A percentile compares a stretch with the other conserved stretches of the same genome.
Evolutionary conservation across 805 yeast species (phyloP).

Genomic region (Scheffersomyces lignosus): DNA sequence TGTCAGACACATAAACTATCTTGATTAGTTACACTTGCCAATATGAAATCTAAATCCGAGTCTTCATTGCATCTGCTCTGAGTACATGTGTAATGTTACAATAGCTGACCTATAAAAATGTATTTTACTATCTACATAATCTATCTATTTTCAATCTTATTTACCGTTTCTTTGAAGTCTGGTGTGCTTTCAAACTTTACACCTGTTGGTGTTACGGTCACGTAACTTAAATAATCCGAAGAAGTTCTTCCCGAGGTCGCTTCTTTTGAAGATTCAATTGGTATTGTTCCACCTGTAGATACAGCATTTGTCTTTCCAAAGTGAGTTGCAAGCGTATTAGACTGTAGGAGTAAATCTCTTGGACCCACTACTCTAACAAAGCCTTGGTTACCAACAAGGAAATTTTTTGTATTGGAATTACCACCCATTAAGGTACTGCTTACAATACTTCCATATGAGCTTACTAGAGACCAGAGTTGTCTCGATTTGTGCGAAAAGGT

Average conservation of each 20-base stretch:
- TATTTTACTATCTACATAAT: too few relatives aligned
- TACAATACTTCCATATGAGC: neutral
- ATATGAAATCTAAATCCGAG: too few relatives aligned
- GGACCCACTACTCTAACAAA: slow-evolving; percentile 59
- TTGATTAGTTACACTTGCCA: too few relatives aligned
- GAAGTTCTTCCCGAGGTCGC: slow-evolving; percentile 17
- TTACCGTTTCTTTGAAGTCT: slow-evolving; percentile 37
- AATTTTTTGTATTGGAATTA: slow-evolving; percentile 6
- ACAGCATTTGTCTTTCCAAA: neutral
- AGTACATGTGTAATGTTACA: too few relatives aligned
- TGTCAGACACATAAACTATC: too few relatives aligned
- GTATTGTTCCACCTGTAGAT: neutral
- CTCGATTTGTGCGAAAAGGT: neutral
- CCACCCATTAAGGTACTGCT: neutral
- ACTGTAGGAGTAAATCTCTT: slow-evolving; percentile 48
- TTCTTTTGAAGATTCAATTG: slow-evolving; percentile 8
- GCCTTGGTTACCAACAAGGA: slow-evolving; percentile 34
- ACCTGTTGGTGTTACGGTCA: slow-evolving; percentile 38
- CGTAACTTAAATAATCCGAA: slow-evolving; percentile 50
- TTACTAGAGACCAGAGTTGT: neutral
- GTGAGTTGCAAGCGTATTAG: slow-evolving; percentile 30
- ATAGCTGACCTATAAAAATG: too few relatives aligned
- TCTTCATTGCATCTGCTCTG: too few relatives aligned
- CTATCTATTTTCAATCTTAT: slow-evolving; percentile 21
- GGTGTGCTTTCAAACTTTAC: slow-evolving; percentile 47